Conservation (phyloP, 2,329 filamentous ascomycete species). For the Didymella glomerata region DNA sequence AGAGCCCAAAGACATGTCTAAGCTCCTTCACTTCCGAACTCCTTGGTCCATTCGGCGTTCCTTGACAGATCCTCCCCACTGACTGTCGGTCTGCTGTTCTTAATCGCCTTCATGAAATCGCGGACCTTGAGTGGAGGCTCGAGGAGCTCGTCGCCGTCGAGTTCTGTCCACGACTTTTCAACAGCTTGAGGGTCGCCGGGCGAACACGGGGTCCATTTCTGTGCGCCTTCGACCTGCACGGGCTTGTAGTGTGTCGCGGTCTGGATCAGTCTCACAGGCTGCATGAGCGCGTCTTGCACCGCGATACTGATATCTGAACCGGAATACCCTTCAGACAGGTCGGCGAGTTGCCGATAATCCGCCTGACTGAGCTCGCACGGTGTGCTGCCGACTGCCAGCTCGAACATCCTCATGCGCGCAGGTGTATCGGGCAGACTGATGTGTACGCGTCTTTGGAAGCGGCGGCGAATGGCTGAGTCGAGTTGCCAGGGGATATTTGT, state of each 20-base stretch:
- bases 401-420: conserved; percentile 93
- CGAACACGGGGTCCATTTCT: conserved; percentile 87
- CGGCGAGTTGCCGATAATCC: conserved; percentile 82
- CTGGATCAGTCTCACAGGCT: conserved; percentile 94
- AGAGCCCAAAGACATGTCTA: conserved; percentile 37
- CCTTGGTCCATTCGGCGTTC: conserved; percentile 92
- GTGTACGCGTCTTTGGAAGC: conserved; percentile 95
- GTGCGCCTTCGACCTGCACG: conserved; percentile 72
- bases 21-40: conserved; percentile 92
- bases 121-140: conserved; percentile 88
- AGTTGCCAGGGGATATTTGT: conserved; percentile 99
- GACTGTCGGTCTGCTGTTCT: conserved; percentile 87
- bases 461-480: conserved; percentile 91
- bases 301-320: conserved; percentile 96
- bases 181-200: conserved; percentile 85
- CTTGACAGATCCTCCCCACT: conserved; percentile 82
- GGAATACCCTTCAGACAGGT: conserved; percentile 90
- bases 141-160: conserved; percentile 82
- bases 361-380: conserved; percentile 80
- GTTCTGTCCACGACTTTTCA: conserved; percentile 93
- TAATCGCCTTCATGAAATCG: conserved; percentile 93
- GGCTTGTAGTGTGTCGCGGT: conserved; percentile 98
- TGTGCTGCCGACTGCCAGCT: conserved; percentile 90
- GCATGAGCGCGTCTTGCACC: conserved; percentile 96
- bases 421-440: conserved; percentile 89